phyloP scores from a whole-genome alignment of 371 early-diverging fungal species.

The Lichtheimia ornata region DNA sequence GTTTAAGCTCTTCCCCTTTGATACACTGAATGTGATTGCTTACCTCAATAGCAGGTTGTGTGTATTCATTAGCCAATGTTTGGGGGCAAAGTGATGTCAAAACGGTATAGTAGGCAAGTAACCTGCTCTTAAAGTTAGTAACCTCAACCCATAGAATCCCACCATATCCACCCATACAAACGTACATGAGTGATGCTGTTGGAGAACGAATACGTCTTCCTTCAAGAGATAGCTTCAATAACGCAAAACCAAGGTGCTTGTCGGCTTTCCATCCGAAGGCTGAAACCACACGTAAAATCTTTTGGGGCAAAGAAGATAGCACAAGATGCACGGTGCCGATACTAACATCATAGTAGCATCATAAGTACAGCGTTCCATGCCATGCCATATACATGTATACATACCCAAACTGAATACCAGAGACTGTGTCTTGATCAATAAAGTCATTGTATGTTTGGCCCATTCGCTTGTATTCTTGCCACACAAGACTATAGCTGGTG shows the following conservation, averaged over 20 bases:
- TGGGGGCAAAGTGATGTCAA: conserved; percentile 50
- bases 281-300: conserved; percentile 61
- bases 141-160: neutral
- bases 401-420: conserved; percentile 59
- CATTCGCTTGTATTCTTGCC: conserved; percentile 59
- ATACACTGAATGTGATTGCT: neutral
- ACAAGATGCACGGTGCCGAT: conserved; percentile 67
- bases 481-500: conserved; percentile 51
- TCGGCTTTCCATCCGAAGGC: conserved; percentile 68
- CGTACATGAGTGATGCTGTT: conserved; percentile 63
- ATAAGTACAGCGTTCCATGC: neutral
- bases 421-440: conserved; percentile 52
- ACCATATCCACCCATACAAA: neutral
- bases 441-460: conserved; percentile 48
- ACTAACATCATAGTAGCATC: conserved; percentile 24
- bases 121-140: conserved; percentile 17
- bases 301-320: conserved; percentile 59
- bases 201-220: conserved; percentile 63
- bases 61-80: conserved; percentile 40
- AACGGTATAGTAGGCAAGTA: conserved; percentile 49
- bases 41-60: conserved; percentile 61
- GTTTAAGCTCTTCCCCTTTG: neutral
- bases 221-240: conserved; percentile 55
- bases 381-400: neutral
- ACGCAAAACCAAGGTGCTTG: conserved; percentile 62